phyloP scores from a whole-genome alignment of 2,329 filamentous ascomycete species.

The Ophiostoma piceae region DNA sequence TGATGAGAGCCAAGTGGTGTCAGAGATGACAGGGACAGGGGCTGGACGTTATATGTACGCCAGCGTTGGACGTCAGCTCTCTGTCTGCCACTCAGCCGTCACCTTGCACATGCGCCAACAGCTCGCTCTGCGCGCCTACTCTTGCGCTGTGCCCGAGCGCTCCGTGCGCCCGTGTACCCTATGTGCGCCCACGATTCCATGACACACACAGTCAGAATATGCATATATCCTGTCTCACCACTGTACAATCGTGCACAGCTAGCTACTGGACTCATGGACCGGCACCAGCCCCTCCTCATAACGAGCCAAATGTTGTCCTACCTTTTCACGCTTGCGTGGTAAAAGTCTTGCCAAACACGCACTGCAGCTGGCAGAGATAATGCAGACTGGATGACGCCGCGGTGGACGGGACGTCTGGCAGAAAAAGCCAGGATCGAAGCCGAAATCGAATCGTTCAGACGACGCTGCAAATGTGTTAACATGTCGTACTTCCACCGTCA shows the following conservation, averaged over 20 bases:
- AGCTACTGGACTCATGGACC: not conserved
- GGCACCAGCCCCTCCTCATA: not conserved
- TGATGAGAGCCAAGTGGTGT: not conserved
- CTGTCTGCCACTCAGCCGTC: not conserved
- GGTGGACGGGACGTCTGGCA: slow-evolving; percentile 9
- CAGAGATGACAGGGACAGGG: not conserved
- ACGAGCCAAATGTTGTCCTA: not conserved
- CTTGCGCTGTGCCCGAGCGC: not conserved
- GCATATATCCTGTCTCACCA: slow-evolving; percentile 7
- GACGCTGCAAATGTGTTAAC: not conserved
- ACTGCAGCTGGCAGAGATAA: slow-evolving; percentile 4
- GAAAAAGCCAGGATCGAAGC: slow-evolving; percentile 5
- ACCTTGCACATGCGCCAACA: not conserved
- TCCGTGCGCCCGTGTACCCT: not conserved
- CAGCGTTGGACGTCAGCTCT: not conserved
- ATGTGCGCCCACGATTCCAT: not conserved
- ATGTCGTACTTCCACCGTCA: not conserved
- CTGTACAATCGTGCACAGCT: not conserved
- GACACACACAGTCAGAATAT: not conserved
- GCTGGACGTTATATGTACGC: not conserved
- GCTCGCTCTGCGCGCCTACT: not conserved
- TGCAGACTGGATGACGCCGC: slow-evolving; percentile 18
- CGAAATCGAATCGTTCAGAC: slow-evolving; percentile 1
- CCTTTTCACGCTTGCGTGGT: not conserved
- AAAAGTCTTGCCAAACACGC: slow-evolving; percentile 16